A percentile compares a stretch with the other conserved stretches of the same genome.
Conservation (phyloP, 768 basidiomycete species). For the Russula compacta region DNA sequence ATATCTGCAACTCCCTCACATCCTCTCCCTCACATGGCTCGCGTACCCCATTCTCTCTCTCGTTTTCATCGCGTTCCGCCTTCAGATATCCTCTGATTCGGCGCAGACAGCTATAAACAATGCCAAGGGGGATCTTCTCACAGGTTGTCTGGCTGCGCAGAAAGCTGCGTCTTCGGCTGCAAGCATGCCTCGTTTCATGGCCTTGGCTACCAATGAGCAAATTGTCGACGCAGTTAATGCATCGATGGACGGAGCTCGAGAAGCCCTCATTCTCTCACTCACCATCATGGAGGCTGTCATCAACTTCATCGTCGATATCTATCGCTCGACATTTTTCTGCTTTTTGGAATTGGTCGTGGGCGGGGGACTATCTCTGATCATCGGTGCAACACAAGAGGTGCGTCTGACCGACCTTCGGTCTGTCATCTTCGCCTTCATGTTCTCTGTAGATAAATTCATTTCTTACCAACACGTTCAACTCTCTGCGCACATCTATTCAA, state of each 20-base stretch:
- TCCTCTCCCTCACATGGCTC: slow-evolving; percentile 83
- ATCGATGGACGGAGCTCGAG: slow-evolving; percentile 67
- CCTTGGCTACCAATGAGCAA: slow-evolving; percentile 72
- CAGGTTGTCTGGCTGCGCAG: slow-evolving; percentile 82
- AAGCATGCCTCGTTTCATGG: slow-evolving; percentile 84
- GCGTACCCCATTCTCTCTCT: slow-evolving; percentile 88
- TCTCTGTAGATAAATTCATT: slow-evolving; percentile 56
- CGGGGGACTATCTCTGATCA: slow-evolving; percentile 70
- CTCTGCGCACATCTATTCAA: slow-evolving; percentile 64
- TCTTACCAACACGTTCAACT: slow-evolving; percentile 47
- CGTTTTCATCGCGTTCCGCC: slow-evolving; percentile 76
- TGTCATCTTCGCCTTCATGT: not conserved
- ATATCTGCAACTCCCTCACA: slow-evolving; percentile 74
- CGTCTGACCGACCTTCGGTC: slow-evolving; percentile 22
- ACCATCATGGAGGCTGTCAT: slow-evolving; percentile 82
- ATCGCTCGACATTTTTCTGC: slow-evolving; percentile 89
- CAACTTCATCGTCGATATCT: slow-evolving; percentile 87
- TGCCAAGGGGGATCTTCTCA: slow-evolving; percentile 67
- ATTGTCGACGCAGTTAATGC: slow-evolving; percentile 73
- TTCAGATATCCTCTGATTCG: slow-evolving; percentile 62
- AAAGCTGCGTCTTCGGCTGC: slow-evolving; percentile 72
- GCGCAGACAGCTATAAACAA: slow-evolving; percentile 57
- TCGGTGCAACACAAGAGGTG: slow-evolving; percentile 78
- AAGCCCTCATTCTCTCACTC: slow-evolving; percentile 60
- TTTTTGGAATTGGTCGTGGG: slow-evolving; percentile 84